Percentiles rank a stretch among this genome's conserved stretches.
These are phyloP conservation scores for Aegilops tauschii DNA, from an alignment of 176 grass and related monocot genomes.

Conservation along the genomic window DNA sequence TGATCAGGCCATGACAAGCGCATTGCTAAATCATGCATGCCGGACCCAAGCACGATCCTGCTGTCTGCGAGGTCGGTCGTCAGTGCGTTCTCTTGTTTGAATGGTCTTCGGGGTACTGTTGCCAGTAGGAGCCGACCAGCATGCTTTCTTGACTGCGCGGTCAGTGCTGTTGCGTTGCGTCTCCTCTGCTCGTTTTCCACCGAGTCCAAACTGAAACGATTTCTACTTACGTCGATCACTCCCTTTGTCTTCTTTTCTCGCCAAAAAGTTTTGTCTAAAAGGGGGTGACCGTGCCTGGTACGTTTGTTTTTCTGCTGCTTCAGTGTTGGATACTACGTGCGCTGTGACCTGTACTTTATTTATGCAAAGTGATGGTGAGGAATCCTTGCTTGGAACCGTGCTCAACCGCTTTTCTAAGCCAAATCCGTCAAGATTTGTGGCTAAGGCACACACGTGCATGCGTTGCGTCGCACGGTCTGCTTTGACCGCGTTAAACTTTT, in stretches of 20 bases:
- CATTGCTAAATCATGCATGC: not conserved
- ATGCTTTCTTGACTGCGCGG: not conserved
- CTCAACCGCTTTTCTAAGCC: no score
- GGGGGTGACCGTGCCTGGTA: no score
- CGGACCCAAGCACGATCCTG: slow-evolving; percentile 18
- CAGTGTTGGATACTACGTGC: no score
- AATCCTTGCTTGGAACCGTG: no score
- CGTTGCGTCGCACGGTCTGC: not conserved
- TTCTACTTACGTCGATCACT: not conserved
- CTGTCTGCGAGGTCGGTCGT: not conserved
- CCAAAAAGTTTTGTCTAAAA: not conserved
- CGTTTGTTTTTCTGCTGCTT: no score
- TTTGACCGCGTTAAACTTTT: not conserved
- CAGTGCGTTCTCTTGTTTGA: not conserved
- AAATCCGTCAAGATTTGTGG: no score
- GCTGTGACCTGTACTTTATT: no score
- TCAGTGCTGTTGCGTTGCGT: not conserved
- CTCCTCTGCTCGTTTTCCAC: not conserved
- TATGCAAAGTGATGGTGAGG: no score
- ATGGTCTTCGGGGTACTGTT: not conserved
- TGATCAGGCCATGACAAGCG: not conserved
- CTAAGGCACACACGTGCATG: not conserved
- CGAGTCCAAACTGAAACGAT: not conserved
- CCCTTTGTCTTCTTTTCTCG: not conserved
- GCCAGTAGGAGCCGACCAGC: not conserved